Evolutionary conservation across 2,329 filamentous ascomycete species (phyloP).

Genomic region (Colletotrichum truncatum): DNA sequence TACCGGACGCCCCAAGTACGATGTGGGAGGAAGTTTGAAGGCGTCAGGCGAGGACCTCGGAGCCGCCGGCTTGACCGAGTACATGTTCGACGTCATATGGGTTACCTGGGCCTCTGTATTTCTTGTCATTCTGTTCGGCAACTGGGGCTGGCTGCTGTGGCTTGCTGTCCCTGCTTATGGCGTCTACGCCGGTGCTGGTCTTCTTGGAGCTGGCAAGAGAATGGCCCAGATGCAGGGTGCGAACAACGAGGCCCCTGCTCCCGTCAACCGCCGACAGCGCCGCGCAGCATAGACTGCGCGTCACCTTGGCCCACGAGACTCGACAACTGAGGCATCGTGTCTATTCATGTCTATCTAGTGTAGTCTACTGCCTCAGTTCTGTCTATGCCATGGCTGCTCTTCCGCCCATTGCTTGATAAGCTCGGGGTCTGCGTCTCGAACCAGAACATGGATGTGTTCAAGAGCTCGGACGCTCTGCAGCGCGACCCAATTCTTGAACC

Average conservation of each 20-base stretch:
- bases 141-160: slow-evolving; percentile 74
- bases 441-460: slow-evolving; percentile 88
- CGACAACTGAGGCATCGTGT: background rate
- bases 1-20: slow-evolving; percentile 81
- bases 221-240: slow-evolving; percentile 58
- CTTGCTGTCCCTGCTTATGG: slow-evolving; percentile 64
- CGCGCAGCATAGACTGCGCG: slow-evolving; percentile 55
- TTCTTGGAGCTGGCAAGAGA: slow-evolving; percentile 63
- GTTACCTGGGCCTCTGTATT: slow-evolving; percentile 86
- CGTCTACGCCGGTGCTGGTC: slow-evolving; percentile 60
- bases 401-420: slow-evolving; percentile 63
- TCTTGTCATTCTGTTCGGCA: slow-evolving; percentile 80
- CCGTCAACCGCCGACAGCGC: slow-evolving; percentile 63
- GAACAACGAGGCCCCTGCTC: slow-evolving; percentile 40
- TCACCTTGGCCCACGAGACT: background rate
- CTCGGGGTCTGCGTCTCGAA: slow-evolving; percentile 62
- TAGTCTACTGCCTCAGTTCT: slow-evolving; percentile 14
- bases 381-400: slow-evolving; percentile 50
- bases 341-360: slow-evolving; percentile 9
- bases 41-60: slow-evolving; percentile 87
- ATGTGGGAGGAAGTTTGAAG: slow-evolving; percentile 73
- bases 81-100: slow-evolving; percentile 97
- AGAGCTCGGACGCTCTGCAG: slow-evolving; percentile 88
- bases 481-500: slow-evolving; percentile 95
- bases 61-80: slow-evolving; percentile 90